A percentile compares a stretch with the other conserved stretches of the same genome.
These are phyloP conservation scores for Cyphellophora europaea DNA, from an alignment of 2,329 filamentous ascomycete species.

Conservation along the genomic window DNA sequence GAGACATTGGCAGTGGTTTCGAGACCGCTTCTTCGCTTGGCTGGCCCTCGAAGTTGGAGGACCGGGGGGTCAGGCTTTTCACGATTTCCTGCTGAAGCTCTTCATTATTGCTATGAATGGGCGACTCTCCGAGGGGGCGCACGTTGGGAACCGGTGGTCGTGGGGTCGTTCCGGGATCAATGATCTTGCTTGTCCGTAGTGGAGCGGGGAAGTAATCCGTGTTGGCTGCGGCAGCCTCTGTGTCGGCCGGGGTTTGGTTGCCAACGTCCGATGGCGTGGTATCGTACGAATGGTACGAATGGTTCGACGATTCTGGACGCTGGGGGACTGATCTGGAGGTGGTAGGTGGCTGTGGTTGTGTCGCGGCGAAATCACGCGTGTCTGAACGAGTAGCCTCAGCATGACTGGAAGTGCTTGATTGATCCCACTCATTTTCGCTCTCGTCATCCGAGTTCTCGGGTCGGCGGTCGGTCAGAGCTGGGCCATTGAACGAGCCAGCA, in stretches of 20 bases:
- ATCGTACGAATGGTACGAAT: neutral
- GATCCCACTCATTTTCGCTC: constrained; percentile 24
- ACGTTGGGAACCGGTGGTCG: constrained; percentile 26
- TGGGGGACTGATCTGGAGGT: neutral
- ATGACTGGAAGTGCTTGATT: constrained; percentile 28
- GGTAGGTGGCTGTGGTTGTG: too few species aligned
- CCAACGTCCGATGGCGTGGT: neutral
- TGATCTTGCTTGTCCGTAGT: constrained; percentile 12
- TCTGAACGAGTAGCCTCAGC: constrained; percentile 30
- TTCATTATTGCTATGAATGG: constrained; percentile 33
- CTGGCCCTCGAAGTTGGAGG: constrained; percentile 7
- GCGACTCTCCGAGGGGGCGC: constrained; percentile 25
- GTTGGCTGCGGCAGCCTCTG: constrained; percentile 12
- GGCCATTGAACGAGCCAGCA: constrained; percentile 33
- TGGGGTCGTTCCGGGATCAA: constrained; percentile 6
- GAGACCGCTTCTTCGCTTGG: neutral
- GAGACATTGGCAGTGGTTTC: neutral
- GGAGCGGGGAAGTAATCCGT: constrained; percentile 20
- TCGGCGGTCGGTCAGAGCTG: constrained; percentile 22
- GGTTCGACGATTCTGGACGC: too few species aligned
- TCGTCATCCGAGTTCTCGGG: constrained; percentile 9
- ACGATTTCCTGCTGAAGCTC: constrained; percentile 38
- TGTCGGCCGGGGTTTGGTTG: neutral
- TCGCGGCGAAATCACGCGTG: constrained; percentile 17
- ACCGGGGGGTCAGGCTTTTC: constrained; percentile 31